phyloP scores from a whole-genome alignment of 2,329 filamentous ascomycete species.

The Colletotrichum liaoningense region DNA sequence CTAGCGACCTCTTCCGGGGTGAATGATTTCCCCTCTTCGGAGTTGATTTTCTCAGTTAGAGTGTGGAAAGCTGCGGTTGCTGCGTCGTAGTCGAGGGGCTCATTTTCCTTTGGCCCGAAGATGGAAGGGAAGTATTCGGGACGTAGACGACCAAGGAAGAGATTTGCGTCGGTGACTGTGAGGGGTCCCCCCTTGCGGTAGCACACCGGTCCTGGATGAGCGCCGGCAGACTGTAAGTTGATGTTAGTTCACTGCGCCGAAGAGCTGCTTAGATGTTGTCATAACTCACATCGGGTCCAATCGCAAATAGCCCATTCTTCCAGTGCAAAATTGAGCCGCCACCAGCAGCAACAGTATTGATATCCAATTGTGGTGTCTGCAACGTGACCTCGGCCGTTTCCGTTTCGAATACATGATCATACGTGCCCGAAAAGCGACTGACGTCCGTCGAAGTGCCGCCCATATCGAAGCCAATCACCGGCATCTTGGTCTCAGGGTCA shows the following conservation, averaged over 20 bases:
- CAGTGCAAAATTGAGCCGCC: neutral
- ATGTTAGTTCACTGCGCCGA: neutral
- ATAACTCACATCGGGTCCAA: neutral
- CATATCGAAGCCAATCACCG: too few relatives aligned
- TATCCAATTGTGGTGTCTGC: neutral
- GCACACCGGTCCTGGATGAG: slow-evolving; percentile 63
- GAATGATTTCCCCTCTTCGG: slow-evolving; percentile 77
- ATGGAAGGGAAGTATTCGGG: neutral
- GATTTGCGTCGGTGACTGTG: slow-evolving; percentile 90
- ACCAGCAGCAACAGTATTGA: neutral
- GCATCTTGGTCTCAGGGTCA: too few relatives aligned
- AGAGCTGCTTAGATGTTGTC: neutral
- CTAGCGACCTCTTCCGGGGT: slow-evolving; percentile 86
- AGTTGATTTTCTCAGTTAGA: slow-evolving; percentile 80
- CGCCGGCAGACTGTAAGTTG: neutral
- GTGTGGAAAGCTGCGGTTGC: too few relatives aligned
- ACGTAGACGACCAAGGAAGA: slow-evolving; percentile 77
- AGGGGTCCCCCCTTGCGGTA: slow-evolving; percentile 73
- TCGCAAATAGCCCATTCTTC: neutral
- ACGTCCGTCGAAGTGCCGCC: neutral
- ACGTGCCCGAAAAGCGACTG: neutral
- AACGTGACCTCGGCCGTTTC: neutral
- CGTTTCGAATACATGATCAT: neutral
- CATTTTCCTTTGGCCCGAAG: neutral
- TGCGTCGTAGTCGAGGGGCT: too few relatives aligned